Conservation (phyloP, 306 rosid species). For the Lathyrus oleraceus region DNA sequence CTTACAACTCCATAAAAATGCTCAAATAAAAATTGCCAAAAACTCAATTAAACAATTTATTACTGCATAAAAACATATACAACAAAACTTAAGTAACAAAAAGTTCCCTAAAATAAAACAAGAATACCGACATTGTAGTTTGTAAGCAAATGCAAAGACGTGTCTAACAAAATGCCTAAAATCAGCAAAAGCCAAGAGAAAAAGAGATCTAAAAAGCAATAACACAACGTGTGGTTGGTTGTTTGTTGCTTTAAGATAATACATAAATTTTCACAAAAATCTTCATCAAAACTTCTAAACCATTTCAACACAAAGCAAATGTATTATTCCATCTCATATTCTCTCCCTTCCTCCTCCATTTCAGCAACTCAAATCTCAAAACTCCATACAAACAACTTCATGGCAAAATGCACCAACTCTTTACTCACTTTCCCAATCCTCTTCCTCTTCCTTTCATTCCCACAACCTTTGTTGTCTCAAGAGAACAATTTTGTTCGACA, state of each 20-base stretch:
- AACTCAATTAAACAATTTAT: too few species aligned
- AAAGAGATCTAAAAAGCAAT: neutral
- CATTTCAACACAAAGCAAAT: neutral
- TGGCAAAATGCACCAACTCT: slow-evolving; percentile 10
- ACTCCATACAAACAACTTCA: slow-evolving; percentile 6
- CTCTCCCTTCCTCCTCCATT: neutral
- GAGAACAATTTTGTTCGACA: slow-evolving; percentile 36
- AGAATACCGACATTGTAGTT: neutral
- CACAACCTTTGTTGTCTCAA: slow-evolving; percentile 36
- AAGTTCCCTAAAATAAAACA: neutral
- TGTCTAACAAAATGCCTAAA: neutral
- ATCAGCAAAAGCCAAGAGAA: neutral
- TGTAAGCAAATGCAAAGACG: neutral
- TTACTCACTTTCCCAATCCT: slow-evolving; percentile 25
- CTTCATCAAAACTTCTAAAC: slow-evolving; percentile 7
- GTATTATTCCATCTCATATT: neutral
- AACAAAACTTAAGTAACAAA: too few species aligned
- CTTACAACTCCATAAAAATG: too few species aligned
- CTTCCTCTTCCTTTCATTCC: slow-evolving; percentile 37
- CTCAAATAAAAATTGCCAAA: too few species aligned
- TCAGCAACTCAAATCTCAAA: neutral
- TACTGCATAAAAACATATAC: too few species aligned
- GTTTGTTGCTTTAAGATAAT: slow-evolving; percentile 3
- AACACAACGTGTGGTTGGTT: slow-evolving; percentile 1
- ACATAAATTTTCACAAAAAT: neutral